These are phyloP conservation scores for Blakeslea trispora DNA, from an alignment of 371 early-diverging fungal species.

Conservation along the genomic window DNA sequence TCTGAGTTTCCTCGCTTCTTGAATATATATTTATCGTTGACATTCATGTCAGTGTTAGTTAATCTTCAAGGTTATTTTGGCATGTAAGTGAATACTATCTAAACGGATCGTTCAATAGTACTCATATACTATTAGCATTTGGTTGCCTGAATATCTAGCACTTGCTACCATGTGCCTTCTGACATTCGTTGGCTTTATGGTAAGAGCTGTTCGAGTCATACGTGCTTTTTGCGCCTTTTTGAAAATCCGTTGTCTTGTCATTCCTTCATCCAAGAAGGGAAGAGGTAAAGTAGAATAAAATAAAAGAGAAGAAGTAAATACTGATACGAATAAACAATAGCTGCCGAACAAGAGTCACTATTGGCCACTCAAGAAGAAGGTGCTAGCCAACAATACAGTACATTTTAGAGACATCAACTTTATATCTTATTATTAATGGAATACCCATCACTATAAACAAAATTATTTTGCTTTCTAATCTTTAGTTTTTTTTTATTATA, in stretches of 20 bases:
- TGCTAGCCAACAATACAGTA: constrained; percentile 4
- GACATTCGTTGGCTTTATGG: constrained; percentile 68
- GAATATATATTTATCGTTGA: constrained; percentile 13
- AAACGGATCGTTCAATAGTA: not conserved
- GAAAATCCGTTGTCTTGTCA: constrained; percentile 81
- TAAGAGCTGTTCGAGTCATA: constrained; percentile 83
- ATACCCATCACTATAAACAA: too few relatives aligned
- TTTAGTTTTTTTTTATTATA: not conserved
- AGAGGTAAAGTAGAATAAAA: constrained; percentile 4
- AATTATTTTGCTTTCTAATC: too few relatives aligned
- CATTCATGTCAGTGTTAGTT: not conserved
- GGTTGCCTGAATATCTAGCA: constrained; percentile 15
- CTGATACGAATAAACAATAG: too few relatives aligned
- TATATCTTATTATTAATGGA: too few relatives aligned
- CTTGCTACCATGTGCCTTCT: constrained; percentile 25
- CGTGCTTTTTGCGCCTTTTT: constrained; percentile 82
- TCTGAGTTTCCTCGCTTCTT: constrained; percentile 74
- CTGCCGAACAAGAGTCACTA: constrained; percentile 25
- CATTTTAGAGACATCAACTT: constrained; percentile 6
- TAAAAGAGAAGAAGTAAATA: too few relatives aligned
- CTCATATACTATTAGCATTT: not conserved
- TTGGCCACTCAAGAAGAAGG: constrained; percentile 17
- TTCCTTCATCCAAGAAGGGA: constrained; percentile 47
- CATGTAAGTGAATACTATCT: constrained; percentile 34
- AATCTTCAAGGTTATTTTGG: constrained; percentile 14